These are phyloP conservation scores for Metrosideros polymorpha DNA, from an alignment of 441 rosid genomes.

Conservation along the genomic window DNA sequence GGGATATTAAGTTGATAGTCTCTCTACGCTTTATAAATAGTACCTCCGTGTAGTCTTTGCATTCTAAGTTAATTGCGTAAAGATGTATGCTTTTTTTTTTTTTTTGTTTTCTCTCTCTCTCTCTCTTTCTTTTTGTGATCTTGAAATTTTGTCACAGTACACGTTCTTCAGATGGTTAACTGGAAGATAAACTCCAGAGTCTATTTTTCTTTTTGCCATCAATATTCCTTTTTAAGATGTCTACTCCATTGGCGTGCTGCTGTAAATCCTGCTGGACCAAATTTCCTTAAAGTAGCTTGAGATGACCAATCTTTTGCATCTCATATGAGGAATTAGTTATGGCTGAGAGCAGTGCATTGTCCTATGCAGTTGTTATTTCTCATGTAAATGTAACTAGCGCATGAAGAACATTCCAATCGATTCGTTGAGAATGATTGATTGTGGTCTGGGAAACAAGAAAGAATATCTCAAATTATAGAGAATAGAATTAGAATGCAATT, in stretches of 20 bases:
- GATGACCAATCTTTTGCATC: too few relatives aligned
- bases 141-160: neutral
- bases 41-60: neutral
- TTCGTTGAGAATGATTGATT: too few relatives aligned
- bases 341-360: too few relatives aligned
- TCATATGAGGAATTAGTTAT: too few relatives aligned
- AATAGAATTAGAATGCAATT: neutral
- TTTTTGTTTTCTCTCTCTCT: neutral
- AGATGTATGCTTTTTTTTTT: neutral
- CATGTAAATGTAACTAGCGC: too few relatives aligned
- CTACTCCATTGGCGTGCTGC: neutral
- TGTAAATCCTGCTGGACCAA: neutral
- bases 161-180: neutral
- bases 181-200: neutral
- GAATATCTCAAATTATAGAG: too few relatives aligned
- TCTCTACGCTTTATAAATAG: neutral
- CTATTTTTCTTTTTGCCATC: neutral
- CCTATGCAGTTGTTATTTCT: too few relatives aligned
- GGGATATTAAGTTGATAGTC: neutral
- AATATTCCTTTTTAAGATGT: neutral
- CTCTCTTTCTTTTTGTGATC: neutral
- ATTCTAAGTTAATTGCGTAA: neutral
- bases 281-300: neutral
- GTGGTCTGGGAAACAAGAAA: too few relatives aligned
- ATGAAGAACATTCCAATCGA: too few relatives aligned